These are phyloP conservation scores for Neolentinus lepideus DNA, from an alignment of 1,284 basidiomycete species.

Conservation along the genomic window DNA sequence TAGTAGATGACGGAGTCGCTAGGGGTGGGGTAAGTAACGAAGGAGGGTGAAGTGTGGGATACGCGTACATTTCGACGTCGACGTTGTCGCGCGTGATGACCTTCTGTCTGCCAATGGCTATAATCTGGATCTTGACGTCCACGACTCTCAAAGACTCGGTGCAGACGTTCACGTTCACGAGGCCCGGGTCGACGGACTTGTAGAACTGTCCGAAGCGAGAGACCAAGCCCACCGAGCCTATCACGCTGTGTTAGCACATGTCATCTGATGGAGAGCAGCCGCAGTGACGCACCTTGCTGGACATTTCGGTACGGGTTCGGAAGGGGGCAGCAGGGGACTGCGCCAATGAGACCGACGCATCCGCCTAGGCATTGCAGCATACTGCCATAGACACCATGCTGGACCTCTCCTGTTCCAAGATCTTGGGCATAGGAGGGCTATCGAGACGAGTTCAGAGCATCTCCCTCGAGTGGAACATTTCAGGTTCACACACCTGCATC, in stretches of 20 bases:
- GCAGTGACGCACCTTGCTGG: slow-evolving; percentile 51
- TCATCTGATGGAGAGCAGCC: slow-evolving; percentile 4
- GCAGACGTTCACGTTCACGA: slow-evolving; percentile 90
- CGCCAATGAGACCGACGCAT: slow-evolving; percentile 60
- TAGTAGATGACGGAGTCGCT: slow-evolving; percentile 90
- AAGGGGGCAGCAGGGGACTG: slow-evolving; percentile 81
- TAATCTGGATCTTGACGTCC: slow-evolving; percentile 94
- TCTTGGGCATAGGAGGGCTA: slow-evolving; percentile 89
- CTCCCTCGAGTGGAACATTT: slow-evolving; percentile 7
- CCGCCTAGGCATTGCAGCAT: slow-evolving; percentile 64
- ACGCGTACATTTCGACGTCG: slow-evolving; percentile 66
- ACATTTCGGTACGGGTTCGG: slow-evolving; percentile 78
- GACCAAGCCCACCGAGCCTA: slow-evolving; percentile 85
- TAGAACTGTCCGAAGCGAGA: slow-evolving; percentile 93
- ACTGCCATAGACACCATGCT: slow-evolving; percentile 85
- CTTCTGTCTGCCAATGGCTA: slow-evolving; percentile 77
- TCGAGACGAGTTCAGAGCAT: slow-evolving; percentile 14
- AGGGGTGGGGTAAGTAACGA: slow-evolving; percentile 9
- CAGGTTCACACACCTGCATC: slow-evolving; percentile 61
- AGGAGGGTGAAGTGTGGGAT: slow-evolving; percentile 4
- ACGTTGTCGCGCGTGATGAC: slow-evolving; percentile 90
- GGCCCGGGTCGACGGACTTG: slow-evolving; percentile 89
- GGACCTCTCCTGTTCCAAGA: slow-evolving; percentile 64
- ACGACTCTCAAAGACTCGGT: slow-evolving; percentile 79
- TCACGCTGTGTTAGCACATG: not conserved